phyloP scores from a whole-genome alignment of 2,329 filamentous ascomycete species.

The Pseudogymnoascus sp. region DNA sequence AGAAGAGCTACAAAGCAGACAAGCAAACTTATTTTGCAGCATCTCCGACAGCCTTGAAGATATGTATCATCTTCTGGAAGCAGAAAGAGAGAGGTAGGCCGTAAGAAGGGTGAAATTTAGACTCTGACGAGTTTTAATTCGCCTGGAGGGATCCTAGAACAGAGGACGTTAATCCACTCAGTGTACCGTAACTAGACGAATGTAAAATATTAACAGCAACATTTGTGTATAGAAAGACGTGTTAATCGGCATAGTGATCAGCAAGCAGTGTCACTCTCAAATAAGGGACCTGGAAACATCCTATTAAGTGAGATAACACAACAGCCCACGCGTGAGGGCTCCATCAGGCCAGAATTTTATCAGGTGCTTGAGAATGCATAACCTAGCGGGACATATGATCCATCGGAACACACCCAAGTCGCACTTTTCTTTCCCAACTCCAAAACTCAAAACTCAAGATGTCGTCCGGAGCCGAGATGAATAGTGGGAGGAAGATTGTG shows the following conservation, averaged over 20 bases:
- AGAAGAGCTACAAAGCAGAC: not conserved
- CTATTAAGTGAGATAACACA: not conserved
- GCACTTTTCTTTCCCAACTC: not conserved
- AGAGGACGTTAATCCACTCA: not conserved
- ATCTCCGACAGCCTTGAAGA: not conserved
- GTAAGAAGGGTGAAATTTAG: not conserved
- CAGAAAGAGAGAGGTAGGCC: not conserved
- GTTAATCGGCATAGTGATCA: not conserved
- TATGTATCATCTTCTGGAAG: not conserved
- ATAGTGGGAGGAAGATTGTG: too few species aligned
- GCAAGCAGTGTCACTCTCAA: not conserved
- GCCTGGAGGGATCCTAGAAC: not conserved
- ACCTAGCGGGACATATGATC: not conserved
- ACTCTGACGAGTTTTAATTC: not conserved
- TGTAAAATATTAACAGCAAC: not conserved
- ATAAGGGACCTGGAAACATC: not conserved
- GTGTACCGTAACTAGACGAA: not conserved
- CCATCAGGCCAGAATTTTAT: not conserved
- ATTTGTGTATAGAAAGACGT: not conserved
- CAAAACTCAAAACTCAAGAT: not conserved
- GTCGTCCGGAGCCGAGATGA: too few species aligned
- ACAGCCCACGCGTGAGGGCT: not conserved
- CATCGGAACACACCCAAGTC: not conserved
- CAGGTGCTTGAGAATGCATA: not conserved
- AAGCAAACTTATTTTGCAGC: not conserved